phyloP scores from a whole-genome alignment of 257 asterid species.

The Salvia rosmarinus region DNA sequence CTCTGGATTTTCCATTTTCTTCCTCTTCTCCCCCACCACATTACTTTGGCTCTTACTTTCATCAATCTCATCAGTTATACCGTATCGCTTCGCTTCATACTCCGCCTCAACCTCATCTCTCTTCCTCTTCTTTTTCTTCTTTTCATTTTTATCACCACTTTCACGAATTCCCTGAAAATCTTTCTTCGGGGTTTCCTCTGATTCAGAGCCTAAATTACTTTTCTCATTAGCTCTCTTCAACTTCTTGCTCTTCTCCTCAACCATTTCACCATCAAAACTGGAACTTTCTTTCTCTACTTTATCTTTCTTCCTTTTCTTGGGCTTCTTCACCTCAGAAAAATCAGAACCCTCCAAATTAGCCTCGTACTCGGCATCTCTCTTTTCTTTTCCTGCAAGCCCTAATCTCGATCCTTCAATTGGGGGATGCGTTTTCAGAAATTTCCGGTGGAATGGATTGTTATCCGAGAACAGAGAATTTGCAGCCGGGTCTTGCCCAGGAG shows the following conservation, averaged over 20 bases:
- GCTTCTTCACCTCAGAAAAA: slow-evolving; percentile 37
- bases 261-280: slow-evolving; percentile 34
- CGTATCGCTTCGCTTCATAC: slow-evolving; percentile 71
- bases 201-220: slow-evolving; percentile 18
- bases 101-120: slow-evolving; percentile 88
- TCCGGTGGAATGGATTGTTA: slow-evolving; percentile 71
- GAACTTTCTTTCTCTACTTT: slow-evolving; percentile 30
- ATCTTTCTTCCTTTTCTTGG: slow-evolving; percentile 50
- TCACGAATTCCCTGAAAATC: slow-evolving; percentile 8
- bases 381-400: slow-evolving; percentile 36
- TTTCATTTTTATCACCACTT: slow-evolving; percentile 33
- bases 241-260: slow-evolving; percentile 40
- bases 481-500: slow-evolving; percentile 38
- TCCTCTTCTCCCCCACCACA: slow-evolving; percentile 86
- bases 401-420: slow-evolving; percentile 24
- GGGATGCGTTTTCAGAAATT: slow-evolving; percentile 40
- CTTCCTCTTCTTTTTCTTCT: slow-evolving; percentile 79
- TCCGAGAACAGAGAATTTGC: slow-evolving; percentile 67
- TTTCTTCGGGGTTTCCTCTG: slow-evolving; percentile 26
- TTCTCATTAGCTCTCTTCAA: slow-evolving; percentile 32
- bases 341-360: slow-evolving; percentile 33
- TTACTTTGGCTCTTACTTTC: slow-evolving; percentile 35
- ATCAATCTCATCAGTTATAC: slow-evolving; percentile 38
- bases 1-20: slow-evolving; percentile 77
- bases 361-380: slow-evolving; percentile 31